These are phyloP conservation scores for Chloranthus sessilifolius DNA, from an alignment of 164 flowering plant species.

Conservation along the genomic window DNA sequence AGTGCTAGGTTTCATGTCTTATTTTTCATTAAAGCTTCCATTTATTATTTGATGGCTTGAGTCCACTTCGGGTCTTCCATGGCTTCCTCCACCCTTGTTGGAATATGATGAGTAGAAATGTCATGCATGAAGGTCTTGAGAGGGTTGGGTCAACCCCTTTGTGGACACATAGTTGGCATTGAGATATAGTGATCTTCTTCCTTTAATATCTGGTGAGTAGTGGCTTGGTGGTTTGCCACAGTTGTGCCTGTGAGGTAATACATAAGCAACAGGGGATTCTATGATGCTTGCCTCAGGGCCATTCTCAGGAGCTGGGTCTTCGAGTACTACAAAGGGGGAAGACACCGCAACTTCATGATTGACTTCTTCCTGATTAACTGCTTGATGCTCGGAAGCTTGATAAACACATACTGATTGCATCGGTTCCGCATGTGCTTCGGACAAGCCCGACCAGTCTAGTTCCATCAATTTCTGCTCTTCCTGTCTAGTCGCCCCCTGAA, in stretches of 20 bases:
- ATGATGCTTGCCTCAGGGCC: conserved; percentile 10
- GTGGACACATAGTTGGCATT: conserved; percentile 12
- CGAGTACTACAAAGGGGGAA: conserved; percentile 7
- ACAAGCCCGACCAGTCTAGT: background rate
- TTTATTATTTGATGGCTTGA: no score
- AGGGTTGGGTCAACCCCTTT: conserved; percentile 5
- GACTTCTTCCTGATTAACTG: background rate
- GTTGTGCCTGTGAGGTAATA: conserved; percentile 9
- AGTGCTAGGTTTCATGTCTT: no score
- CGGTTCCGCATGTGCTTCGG: conserved; percentile 2
- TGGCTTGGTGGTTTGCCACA: conserved; percentile 1
- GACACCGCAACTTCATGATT: background rate
- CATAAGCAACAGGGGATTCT: background rate
- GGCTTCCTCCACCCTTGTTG: conserved; percentile 11
- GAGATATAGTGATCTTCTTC: conserved; percentile 3
- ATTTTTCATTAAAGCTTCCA: no score
- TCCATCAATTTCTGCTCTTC: conserved; percentile 8
- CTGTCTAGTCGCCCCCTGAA: conserved; percentile 5
- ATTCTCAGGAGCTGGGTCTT: conserved; percentile 9
- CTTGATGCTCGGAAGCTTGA: background rate
- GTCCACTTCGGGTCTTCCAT: conserved; percentile 10
- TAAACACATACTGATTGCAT: conserved; percentile 2
- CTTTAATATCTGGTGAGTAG: conserved; percentile 6
- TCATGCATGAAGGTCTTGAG: conserved; percentile 3
- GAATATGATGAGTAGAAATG: conserved; percentile 2